These are phyloP conservation scores for Mycena sp. DNA, from an alignment of 1,284 basidiomycete species.

Conservation along the genomic window DNA sequence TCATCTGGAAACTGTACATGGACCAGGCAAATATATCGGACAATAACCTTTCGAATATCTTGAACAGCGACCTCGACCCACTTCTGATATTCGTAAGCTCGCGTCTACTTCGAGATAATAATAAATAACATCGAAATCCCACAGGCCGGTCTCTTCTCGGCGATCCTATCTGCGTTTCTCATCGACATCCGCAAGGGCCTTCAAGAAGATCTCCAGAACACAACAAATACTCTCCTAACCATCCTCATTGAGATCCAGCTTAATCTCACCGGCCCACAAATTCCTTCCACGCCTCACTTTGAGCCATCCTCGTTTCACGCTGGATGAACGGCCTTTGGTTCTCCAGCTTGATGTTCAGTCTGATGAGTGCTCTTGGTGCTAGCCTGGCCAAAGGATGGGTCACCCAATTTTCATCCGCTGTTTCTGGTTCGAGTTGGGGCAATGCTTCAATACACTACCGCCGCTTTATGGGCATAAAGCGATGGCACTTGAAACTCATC, in stretches of 20 bases:
- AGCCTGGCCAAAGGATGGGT: constrained; percentile 10
- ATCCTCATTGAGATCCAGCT: background rate
- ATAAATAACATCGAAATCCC: too few relatives aligned
- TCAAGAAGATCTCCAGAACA: constrained; percentile 7
- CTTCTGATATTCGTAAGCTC: constrained; percentile 8
- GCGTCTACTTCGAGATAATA: background rate
- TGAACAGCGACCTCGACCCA: constrained; percentile 11
- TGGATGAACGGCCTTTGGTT: constrained; percentile 19
- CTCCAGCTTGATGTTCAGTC: constrained; percentile 13
- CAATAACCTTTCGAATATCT: background rate
- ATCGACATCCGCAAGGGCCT: constrained; percentile 13
- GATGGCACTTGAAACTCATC: constrained; percentile 4
- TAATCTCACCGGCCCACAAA: background rate
- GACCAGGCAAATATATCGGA: background rate
- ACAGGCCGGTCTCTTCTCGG: constrained; percentile 11
- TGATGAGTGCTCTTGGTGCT: constrained; percentile 13
- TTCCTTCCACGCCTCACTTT: background rate
- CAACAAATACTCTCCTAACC: constrained; percentile 1
- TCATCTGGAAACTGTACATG: constrained; percentile 1
- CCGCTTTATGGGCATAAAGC: background rate
- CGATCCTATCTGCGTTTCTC: constrained; percentile 14
- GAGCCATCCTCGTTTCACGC: background rate
- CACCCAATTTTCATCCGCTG: background rate
- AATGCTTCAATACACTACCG: background rate
- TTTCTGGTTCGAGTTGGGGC: constrained; percentile 4